Conservation (phyloP, 78 protist genomes). For the Cavenderia fasciculata region DNA sequence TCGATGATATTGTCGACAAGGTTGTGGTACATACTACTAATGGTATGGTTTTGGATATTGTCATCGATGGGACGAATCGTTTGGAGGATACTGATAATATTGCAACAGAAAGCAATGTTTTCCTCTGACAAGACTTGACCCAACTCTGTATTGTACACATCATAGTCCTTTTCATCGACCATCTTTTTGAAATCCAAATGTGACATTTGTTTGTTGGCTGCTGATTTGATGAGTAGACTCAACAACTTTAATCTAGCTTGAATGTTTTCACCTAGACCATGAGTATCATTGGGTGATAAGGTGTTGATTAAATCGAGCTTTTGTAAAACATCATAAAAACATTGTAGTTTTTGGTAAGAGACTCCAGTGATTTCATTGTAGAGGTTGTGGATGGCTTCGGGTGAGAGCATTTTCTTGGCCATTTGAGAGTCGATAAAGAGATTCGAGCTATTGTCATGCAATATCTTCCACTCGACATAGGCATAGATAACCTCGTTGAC, state of each 20-base stretch:
- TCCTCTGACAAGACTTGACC: not conserved
- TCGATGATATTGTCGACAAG: constrained; percentile 7
- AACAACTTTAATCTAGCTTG: constrained; percentile 32
- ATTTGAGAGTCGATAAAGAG: not conserved
- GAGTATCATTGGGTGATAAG: no score
- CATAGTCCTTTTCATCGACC: not conserved
- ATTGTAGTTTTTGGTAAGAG: not conserved
- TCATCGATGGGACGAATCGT: constrained; percentile 33
- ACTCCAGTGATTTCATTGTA: constrained; percentile 11
- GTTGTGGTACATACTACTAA: constrained; percentile 19
- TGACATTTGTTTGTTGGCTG: not conserved
- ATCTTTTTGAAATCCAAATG: constrained; percentile 9
- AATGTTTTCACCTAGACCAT: not conserved
- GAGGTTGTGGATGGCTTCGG: not conserved
- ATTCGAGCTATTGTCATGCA: not conserved
- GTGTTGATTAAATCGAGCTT: no score
- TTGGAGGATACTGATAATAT: constrained; percentile 26
- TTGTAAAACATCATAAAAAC: not conserved
- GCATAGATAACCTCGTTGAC: not conserved
- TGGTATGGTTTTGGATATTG: constrained; percentile 23
- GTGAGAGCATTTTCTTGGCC: not conserved
- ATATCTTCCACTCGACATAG: constrained; percentile 39
- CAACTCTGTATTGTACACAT: not conserved
- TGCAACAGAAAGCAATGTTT: constrained; percentile 28
- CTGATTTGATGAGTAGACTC: not conserved